These are phyloP conservation scores for Carallia pectinifolia DNA, from an alignment of 345 rosid genomes.

Conservation along the genomic window DNA sequence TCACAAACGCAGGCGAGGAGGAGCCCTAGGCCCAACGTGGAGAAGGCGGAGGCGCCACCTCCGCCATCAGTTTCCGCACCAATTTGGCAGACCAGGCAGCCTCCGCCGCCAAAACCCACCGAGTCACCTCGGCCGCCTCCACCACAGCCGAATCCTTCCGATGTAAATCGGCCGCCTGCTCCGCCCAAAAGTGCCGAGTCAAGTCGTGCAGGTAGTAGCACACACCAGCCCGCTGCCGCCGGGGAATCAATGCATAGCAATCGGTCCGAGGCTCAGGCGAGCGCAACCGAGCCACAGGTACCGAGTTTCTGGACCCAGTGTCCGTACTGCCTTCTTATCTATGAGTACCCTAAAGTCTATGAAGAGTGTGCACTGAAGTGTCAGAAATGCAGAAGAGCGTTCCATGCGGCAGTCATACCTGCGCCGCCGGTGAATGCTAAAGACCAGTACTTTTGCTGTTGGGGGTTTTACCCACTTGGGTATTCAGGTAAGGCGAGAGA, in stretches of 20 bases:
- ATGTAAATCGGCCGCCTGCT: neutral
- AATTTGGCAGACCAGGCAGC: neutral
- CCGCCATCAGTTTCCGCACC: neutral
- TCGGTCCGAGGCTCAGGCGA: neutral
- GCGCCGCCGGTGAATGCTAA: slow-evolving; percentile 63
- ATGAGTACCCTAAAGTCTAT: slow-evolving; percentile 76
- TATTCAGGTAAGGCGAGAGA: slow-evolving; percentile 35
- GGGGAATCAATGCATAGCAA: neutral
- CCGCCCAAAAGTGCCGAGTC: neutral
- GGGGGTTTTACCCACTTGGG: slow-evolving; percentile 80
- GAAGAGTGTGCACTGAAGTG: slow-evolving; percentile 75
- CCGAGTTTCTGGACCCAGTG: slow-evolving; percentile 92
- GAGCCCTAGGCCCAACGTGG: neutral
- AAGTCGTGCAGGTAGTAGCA: too few relatives aligned
- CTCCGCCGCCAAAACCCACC: neutral
- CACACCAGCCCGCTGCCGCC: neutral
- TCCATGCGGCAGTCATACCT: slow-evolving; percentile 62
- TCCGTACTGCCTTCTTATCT: slow-evolving; percentile 73
- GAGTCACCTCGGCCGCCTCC: neutral
- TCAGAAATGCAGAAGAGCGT: slow-evolving; percentile 76
- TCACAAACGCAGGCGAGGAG: neutral
- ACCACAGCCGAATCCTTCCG: too few relatives aligned
- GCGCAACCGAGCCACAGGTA: slow-evolving; percentile 22
- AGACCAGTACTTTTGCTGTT: slow-evolving; percentile 60
- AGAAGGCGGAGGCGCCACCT: neutral